These are phyloP conservation scores for Suaeda aralocaspica DNA, from an alignment of 148 eudicot genomes.

Conservation along the genomic window DNA sequence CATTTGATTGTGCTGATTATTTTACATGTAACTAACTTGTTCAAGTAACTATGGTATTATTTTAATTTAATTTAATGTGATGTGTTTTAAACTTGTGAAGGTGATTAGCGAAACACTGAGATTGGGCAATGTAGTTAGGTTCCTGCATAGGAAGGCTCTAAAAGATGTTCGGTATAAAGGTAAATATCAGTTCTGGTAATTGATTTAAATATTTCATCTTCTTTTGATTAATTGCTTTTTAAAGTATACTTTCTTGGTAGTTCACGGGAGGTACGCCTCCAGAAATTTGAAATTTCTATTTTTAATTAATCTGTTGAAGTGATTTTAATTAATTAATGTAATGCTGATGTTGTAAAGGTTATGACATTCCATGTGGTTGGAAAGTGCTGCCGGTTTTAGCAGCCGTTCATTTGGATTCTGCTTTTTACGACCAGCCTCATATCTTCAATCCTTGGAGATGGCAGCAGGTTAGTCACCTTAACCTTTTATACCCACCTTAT, in stretches of 20 bases:
- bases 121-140: constrained; percentile 91
- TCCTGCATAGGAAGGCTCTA: constrained; percentile 85
- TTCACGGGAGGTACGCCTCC: constrained; percentile 20
- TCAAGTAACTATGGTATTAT: no score
- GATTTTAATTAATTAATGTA: constrained; percentile 6
- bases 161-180: constrained; percentile 84
- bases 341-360: constrained; percentile 48
- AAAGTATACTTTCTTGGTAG: constrained; percentile 9
- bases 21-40: no score
- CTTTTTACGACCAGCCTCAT: constrained; percentile 71
- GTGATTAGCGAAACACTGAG: constrained; percentile 86
- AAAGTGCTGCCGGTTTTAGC: constrained; percentile 94
- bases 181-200: constrained; percentile 21
- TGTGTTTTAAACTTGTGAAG: constrained; percentile 30
- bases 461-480: constrained; percentile 55
- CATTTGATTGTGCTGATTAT: no score
- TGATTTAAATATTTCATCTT: background rate
- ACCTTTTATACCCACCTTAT: no score
- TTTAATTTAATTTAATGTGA: no score
- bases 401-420: constrained; percentile 92
- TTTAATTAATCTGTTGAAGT: background rate
- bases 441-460: constrained; percentile 95
- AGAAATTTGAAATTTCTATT: constrained; percentile 11
- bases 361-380: constrained; percentile 99
- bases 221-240: background rate